Conservation (phyloP, 1,284 basidiomycete genomes). For the Melampsora larici-populina region DNA sequence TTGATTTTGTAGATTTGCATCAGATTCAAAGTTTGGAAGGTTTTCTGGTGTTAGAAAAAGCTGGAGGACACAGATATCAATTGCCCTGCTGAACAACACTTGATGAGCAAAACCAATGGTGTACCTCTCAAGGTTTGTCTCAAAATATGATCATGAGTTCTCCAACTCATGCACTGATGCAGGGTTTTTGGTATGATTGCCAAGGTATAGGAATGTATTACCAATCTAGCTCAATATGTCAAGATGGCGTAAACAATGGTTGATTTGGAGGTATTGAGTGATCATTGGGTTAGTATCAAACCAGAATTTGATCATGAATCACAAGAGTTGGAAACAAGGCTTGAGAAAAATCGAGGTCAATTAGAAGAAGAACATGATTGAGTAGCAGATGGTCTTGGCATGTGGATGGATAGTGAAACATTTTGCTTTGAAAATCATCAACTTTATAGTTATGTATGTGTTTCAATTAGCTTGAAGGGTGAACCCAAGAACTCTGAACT, state of each 20-base stretch:
- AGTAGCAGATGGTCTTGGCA: slow-evolving; percentile 68
- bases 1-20: too few species aligned
- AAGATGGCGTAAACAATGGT: slow-evolving; percentile 96
- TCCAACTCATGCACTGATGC: neutral
- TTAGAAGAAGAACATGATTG: slow-evolving; percentile 77
- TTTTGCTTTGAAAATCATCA: slow-evolving; percentile 90
- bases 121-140: neutral
- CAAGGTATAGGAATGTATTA: slow-evolving; percentile 61
- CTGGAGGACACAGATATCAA: slow-evolving; percentile 60
- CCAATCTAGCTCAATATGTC: slow-evolving; percentile 69
- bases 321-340: slow-evolving; percentile 66
- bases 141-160: neutral
- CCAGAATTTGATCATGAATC: slow-evolving; percentile 81
- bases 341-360: slow-evolving; percentile 70
- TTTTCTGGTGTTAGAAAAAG: slow-evolving; percentile 66
- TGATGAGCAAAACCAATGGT: slow-evolving; percentile 11
- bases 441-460: slow-evolving; percentile 86
- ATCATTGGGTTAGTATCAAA: slow-evolving; percentile 87
- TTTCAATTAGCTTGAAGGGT: slow-evolving; percentile 84
- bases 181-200: too few species aligned
- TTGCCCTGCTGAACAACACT: neutral
- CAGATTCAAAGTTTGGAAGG: too few species aligned
- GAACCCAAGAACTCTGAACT: too few species aligned
- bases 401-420: slow-evolving; percentile 88
- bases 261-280: slow-evolving; percentile 77